Conservation (phyloP, 164 flowering plant species). For the Malania oleifera region DNA sequence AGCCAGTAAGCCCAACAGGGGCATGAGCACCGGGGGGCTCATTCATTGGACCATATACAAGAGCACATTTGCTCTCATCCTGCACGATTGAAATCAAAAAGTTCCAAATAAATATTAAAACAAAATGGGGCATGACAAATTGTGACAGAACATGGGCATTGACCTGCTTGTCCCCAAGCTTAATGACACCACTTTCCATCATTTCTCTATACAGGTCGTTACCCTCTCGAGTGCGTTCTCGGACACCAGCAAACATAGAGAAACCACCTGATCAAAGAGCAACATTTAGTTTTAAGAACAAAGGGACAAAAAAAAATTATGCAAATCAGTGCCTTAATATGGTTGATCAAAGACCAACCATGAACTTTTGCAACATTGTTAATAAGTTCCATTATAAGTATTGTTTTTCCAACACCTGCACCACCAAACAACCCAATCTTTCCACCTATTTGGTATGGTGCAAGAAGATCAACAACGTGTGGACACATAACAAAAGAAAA, state of each 20-base stretch:
- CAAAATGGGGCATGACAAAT: neutral
- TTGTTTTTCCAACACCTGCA: conserved; percentile 4
- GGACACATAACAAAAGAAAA: no score
- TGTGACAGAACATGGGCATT: neutral
- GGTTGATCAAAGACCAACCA: no score
- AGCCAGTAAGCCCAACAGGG: conserved; percentile 3
- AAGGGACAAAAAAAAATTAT: neutral
- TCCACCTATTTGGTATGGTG: no score
- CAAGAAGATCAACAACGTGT: no score
- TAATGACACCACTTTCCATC: no score
- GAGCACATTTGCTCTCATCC: conserved; percentile 3
- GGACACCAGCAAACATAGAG: conserved; percentile 7
- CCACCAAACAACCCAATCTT: no score
- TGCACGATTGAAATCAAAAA: neutral
- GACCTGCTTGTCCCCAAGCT: conserved; percentile 7
- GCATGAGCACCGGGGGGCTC: conserved; percentile 8
- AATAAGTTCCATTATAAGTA: conserved; percentile 7
- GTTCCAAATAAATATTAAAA: neutral
- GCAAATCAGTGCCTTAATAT: no score
- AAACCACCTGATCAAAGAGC: conserved; percentile 3
- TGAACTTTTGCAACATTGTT: conserved; percentile 8
- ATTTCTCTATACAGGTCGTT: conserved; percentile 5
- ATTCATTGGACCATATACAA: conserved; percentile 6
- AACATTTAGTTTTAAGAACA: neutral
- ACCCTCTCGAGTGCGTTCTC: conserved; percentile 5